A percentile compares a stretch with the other conserved stretches of the same genome.
Conservation (phyloP, 441 rosid genomes). For the Aleurites moluccanus region DNA sequence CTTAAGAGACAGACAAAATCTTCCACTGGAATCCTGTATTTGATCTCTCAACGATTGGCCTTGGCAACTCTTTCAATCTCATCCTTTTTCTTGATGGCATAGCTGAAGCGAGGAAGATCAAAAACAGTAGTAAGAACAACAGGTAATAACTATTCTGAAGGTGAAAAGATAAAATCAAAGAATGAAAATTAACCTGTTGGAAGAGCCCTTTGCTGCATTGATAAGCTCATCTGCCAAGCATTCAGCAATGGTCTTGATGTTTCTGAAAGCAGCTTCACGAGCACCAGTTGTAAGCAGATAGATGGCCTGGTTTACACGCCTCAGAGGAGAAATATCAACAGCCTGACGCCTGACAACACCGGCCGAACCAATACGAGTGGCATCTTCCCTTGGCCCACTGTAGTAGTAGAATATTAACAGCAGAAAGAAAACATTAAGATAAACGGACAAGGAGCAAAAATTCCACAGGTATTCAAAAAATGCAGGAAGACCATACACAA, state of each 20-base stretch:
- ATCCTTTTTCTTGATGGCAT: slow-evolving; percentile 87
- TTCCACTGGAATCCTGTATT: neutral
- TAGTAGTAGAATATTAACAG: neutral
- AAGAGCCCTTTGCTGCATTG: slow-evolving; percentile 93
- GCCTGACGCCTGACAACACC: slow-evolving; percentile 94
- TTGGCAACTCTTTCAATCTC: slow-evolving; percentile 92
- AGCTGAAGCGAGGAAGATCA: slow-evolving; percentile 36
- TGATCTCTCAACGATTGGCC: slow-evolving; percentile 66
- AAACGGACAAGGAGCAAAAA: no score
- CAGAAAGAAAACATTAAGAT: neutral
- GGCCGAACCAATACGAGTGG: slow-evolving; percentile 85
- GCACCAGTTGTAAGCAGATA: slow-evolving; percentile 87
- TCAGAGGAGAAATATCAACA: slow-evolving; percentile 78
- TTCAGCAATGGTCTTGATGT: slow-evolving; percentile 80
- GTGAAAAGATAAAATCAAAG: neutral
- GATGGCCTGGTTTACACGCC: slow-evolving; percentile 78
- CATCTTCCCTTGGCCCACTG: slow-evolving; percentile 67
- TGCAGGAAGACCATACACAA: no score
- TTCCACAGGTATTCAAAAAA: no score
- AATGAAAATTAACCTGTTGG: slow-evolving; percentile 56
- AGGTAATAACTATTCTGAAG: neutral
- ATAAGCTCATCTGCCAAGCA: slow-evolving; percentile 90
- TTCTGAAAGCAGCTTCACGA: slow-evolving; percentile 82
- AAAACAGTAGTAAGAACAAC: neutral
- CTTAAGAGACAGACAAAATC: neutral